These are phyloP conservation scores for Ophiocordyceps robertsii DNA, from an alignment of 2,329 filamentous ascomycete species.

Conservation along the genomic window DNA sequence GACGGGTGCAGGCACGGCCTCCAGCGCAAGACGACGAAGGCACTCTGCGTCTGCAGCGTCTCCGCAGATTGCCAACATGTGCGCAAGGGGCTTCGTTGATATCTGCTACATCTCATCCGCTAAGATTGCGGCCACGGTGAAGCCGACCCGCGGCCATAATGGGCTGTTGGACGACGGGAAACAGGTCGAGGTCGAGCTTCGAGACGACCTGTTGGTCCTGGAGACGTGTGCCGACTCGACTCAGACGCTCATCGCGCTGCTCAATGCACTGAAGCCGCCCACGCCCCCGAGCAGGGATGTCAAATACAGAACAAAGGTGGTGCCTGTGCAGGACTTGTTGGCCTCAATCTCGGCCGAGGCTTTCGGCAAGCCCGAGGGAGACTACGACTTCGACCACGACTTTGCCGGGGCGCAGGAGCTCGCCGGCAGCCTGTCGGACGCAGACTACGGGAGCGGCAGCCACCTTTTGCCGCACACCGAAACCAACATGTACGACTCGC, in stretches of 20 bases:
- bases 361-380: conserved; percentile 49
- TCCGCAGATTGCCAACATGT: conserved; percentile 41
- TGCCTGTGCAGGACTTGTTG: conserved; percentile 78
- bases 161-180: conserved; percentile 26
- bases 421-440: conserved; percentile 21
- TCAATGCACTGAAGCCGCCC: conserved; percentile 72
- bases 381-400: conserved; percentile 50
- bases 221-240: conserved; percentile 97
- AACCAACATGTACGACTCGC: conserved; percentile 34
- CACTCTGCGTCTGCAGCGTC: conserved; percentile 19
- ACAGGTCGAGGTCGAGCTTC: conserved; percentile 65
- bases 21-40: conserved; percentile 10
- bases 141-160: conserved; percentile 32
- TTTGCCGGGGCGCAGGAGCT: conserved; percentile 41
- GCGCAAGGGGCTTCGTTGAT: conserved; percentile 64
- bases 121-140: conserved; percentile 49
- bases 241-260: conserved; percentile 70
- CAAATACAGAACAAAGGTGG: conserved; percentile 77
- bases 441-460: conserved; percentile 14
- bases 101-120: conserved; percentile 81
- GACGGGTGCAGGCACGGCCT: conserved; percentile 2
- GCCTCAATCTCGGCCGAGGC: conserved; percentile 83
- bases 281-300: conserved; percentile 67
- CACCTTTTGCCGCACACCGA: conserved; percentile 20
- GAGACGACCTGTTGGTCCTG: conserved; percentile 75